Conservation (phyloP, 2,329 filamentous ascomycete genomes). For the Camillea tinctor region DNA sequence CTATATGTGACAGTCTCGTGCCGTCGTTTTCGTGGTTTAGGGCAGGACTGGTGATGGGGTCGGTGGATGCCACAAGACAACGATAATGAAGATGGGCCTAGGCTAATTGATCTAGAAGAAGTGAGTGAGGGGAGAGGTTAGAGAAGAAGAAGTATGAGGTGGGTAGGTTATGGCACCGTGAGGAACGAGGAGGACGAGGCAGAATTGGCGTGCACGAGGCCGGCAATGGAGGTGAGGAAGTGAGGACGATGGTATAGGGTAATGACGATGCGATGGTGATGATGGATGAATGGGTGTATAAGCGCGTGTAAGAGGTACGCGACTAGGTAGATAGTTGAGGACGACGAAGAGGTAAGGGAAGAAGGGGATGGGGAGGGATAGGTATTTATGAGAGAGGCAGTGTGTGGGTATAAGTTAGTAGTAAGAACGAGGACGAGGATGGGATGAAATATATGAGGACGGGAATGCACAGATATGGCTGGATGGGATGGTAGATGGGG, state of each 20-base stretch:
- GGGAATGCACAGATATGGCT: conserved; percentile 20
- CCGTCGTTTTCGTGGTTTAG: conserved; percentile 15
- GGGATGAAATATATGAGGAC: conserved; percentile 27
- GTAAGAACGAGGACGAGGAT: conserved; percentile 29
- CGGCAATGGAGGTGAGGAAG: not conserved
- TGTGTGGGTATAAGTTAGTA: conserved; percentile 20
- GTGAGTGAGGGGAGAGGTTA: conserved; percentile 21
- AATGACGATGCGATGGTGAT: not conserved
- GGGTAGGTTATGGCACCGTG: conserved; percentile 2
- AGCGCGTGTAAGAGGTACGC: not conserved
- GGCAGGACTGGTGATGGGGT: conserved; percentile 4
- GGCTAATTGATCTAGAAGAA: conserved; percentile 26
- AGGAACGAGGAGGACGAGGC: conserved; percentile 4
- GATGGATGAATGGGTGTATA: conserved; percentile 1
- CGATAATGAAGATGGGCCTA: conserved; percentile 8
- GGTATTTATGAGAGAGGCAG: conserved; percentile 17
- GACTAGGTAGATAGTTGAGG: conserved; percentile 2
- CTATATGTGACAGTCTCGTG: conserved; percentile 5
- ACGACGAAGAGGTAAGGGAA: conserved; percentile 1
- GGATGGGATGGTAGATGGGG: conserved; percentile 18
- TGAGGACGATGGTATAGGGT: too few relatives aligned
- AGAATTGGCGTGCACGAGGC: conserved; percentile 9
- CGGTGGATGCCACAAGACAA: conserved; percentile 4
- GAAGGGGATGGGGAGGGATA: not conserved
- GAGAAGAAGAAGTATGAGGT: conserved; percentile 8